Conservation (phyloP, 495 filamentous ascomycete genomes). For the Penicillium diatomitis region DNA sequence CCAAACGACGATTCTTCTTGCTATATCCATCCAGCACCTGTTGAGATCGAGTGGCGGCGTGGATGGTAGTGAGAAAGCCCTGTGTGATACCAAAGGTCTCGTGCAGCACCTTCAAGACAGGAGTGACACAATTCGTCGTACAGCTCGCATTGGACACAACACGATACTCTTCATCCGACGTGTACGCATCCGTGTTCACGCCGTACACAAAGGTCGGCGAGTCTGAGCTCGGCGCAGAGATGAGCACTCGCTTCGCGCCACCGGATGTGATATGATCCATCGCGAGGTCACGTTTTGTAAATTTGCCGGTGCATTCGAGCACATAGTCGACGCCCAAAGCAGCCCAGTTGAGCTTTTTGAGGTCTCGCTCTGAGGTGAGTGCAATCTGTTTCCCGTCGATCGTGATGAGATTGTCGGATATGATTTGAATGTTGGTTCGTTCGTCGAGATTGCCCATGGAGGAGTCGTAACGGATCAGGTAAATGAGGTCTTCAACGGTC, state of each 20-base stretch:
- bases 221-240: constrained; percentile 28
- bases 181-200: constrained; percentile 24
- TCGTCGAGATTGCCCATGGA: constrained; percentile 24
- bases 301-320: constrained; percentile 29
- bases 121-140: constrained; percentile 29
- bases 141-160: constrained; percentile 29
- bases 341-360: constrained; percentile 26
- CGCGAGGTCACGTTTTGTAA: constrained; percentile 25
- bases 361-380: constrained; percentile 27
- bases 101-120: constrained; percentile 26
- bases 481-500: constrained; percentile 26
- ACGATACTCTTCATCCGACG: constrained; percentile 14
- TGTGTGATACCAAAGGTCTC: constrained; percentile 22
- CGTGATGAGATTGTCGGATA: constrained; percentile 20
- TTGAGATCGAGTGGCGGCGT: constrained; percentile 28
- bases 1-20: constrained; percentile 29
- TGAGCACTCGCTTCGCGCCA: constrained; percentile 25
- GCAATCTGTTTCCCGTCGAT: constrained; percentile 19
- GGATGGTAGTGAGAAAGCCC: constrained; percentile 26
- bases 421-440: constrained; percentile 15
- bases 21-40: constrained; percentile 31
- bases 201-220: constrained; percentile 28
- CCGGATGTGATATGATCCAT: constrained; percentile 23
- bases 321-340: constrained; percentile 24
- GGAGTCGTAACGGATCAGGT: constrained; percentile 31